Conservation (phyloP, 306 rosid species). For the Comarum palustre region DNA sequence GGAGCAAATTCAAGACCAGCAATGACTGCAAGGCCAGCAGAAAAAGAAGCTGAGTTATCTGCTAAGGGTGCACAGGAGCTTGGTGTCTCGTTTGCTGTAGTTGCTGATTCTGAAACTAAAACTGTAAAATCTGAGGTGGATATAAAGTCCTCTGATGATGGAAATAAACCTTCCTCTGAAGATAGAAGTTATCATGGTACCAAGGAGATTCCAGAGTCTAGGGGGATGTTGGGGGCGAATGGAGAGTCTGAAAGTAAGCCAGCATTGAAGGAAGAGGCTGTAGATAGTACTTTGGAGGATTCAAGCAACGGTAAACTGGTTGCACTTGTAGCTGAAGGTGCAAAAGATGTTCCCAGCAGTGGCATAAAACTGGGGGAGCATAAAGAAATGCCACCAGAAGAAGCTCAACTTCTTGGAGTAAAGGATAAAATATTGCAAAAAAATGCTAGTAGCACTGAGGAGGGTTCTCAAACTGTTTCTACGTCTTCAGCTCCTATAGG, state of each 20-base stretch:
- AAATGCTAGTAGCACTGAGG: conserved; percentile 37
- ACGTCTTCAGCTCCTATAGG: conserved; percentile 31
- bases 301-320: conserved; percentile 28
- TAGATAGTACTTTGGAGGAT: conserved; percentile 37
- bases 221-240: conserved; percentile 32
- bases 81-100: conserved; percentile 29
- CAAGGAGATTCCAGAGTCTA: conserved; percentile 31
- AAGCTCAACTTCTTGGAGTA: conserved; percentile 37
- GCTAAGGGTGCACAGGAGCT: conserved; percentile 31
- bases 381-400: conserved; percentile 34
- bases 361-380: conserved; percentile 30
- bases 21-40: conserved; percentile 36
- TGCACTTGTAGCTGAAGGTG: conserved; percentile 33
- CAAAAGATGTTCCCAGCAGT: conserved; percentile 32
- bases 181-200: conserved; percentile 24
- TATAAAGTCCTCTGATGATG: conserved; percentile 36
- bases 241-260: conserved; percentile 46
- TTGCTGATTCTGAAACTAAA: conserved; percentile 33
- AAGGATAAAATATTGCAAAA: conserved; percentile 39
- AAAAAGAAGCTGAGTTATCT: conserved; percentile 38
- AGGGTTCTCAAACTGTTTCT: conserved; percentile 37
- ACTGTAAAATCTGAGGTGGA: conserved; percentile 42
- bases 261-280: conserved; percentile 38
- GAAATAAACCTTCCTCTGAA: conserved; percentile 32
- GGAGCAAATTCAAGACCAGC: conserved; percentile 32